Conservation (phyloP, 306 rosid species). For the Nissolia schottii region DNA sequence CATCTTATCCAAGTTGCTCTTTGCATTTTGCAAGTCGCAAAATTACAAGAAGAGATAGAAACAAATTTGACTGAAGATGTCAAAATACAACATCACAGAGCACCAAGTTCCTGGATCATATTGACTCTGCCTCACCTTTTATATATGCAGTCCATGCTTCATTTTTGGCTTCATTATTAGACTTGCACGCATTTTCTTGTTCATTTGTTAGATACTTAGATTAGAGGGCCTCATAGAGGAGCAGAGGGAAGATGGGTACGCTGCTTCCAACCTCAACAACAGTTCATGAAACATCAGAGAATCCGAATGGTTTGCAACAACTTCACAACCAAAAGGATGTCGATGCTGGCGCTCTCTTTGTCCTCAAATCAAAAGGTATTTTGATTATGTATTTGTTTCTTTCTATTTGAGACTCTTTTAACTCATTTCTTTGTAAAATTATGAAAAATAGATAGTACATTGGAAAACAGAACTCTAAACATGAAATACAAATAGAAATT, state of each 20-base stretch:
- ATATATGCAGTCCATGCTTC: not conserved
- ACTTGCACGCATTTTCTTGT: not conserved
- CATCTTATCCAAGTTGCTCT: not conserved
- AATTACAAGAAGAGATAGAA: too few species aligned
- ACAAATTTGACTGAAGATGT: not conserved
- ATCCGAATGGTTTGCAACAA: conserved; percentile 11
- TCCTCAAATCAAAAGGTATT: conserved; percentile 81
- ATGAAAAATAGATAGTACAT: too few species aligned
- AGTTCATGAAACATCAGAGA: conserved; percentile 21
- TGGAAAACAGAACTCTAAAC: too few species aligned
- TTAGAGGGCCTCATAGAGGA: not conserved
- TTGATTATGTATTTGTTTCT: not conserved
- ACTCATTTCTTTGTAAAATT: too few species aligned
- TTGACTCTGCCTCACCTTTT: too few species aligned
- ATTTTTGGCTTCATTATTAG: not conserved
- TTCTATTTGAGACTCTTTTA: not conserved
- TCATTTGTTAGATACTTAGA: not conserved
- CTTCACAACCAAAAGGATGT: conserved; percentile 16
- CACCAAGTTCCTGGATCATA: not conserved
- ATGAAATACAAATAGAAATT: too few species aligned
- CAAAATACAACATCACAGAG: not conserved
- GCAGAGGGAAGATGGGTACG: conserved; percentile 30
- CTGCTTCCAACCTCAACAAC: conserved; percentile 24
- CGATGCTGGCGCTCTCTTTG: conserved; percentile 86
- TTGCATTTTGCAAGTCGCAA: too few species aligned